Conservation (phyloP, 2,329 filamentous ascomycete species). For the Sphaerulina vaccinii region DNA sequence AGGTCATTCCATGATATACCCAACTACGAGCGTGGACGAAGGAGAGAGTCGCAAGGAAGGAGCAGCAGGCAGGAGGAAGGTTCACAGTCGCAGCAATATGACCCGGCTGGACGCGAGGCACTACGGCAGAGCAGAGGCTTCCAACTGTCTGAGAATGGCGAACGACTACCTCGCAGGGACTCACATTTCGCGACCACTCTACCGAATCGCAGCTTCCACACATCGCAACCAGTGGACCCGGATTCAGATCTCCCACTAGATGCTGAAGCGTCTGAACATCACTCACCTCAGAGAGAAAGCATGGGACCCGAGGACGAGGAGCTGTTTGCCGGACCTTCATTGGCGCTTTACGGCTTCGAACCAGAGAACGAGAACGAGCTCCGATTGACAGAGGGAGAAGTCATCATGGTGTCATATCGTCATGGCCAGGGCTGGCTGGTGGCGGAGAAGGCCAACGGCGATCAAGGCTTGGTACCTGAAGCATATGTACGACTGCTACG, state of each 20-base stretch:
- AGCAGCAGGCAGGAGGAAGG: conserved; percentile 38
- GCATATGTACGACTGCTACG: conserved; percentile 90
- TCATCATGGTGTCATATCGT: conserved; percentile 93
- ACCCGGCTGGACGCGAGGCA: conserved; percentile 35
- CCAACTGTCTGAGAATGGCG: conserved; percentile 37
- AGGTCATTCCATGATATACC: conserved; percentile 90
- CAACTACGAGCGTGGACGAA: conserved; percentile 58
- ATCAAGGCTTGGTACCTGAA: conserved; percentile 92
- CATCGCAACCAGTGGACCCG: conserved; percentile 22
- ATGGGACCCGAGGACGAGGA: conserved; percentile 72
- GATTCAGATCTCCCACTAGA: conserved; percentile 35
- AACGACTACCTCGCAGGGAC: conserved; percentile 40
- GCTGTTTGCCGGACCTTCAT: conserved; percentile 94
- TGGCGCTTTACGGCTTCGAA: conserved; percentile 92
- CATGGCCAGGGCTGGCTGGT: conserved; percentile 98
- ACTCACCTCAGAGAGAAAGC: conserved; percentile 31
- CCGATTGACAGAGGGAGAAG: conserved; percentile 86
- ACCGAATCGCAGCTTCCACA: conserved; percentile 29
- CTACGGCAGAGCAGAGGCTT: conserved; percentile 34
- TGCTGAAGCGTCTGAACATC: conserved; percentile 25
- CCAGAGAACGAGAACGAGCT: conserved; percentile 96
- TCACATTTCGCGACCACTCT: conserved; percentile 51
- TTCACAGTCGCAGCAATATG: conserved; percentile 22
- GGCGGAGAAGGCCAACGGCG: conserved; percentile 88
- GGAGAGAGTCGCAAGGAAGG: conserved; percentile 52